Conservation (phyloP, 768 basidiomycete species). For the Tulasnella sp. region DNA sequence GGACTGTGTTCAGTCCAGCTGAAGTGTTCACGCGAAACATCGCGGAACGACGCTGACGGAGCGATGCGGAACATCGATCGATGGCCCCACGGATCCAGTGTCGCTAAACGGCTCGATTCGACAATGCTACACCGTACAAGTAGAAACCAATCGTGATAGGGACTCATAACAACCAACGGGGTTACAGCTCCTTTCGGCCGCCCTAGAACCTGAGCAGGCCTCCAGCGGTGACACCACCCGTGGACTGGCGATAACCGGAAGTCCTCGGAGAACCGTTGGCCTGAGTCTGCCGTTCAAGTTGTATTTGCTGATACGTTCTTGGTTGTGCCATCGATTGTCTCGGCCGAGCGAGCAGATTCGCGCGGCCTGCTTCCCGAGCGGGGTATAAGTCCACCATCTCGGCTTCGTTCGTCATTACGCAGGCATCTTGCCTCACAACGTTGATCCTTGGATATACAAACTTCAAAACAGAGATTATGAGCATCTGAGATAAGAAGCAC, state of each 20-base stretch:
- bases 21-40: background rate
- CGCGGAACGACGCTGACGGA: constrained; percentile 1
- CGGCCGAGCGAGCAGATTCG: background rate
- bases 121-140: background rate
- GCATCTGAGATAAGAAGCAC: background rate
- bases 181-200: background rate
- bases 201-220: constrained; percentile 4
- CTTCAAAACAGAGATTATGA: constrained; percentile 30
- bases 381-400: constrained; percentile 41
- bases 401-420: constrained; percentile 75
- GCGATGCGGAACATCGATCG: constrained; percentile 9
- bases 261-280: background rate
- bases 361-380: background rate
- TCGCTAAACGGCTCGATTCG: background rate
- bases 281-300: background rate
- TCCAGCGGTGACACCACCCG: background rate
- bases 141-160: background rate
- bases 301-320: background rate
- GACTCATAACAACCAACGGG: background rate
- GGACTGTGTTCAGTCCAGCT: background rate
- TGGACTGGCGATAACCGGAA: constrained; percentile 9
- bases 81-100: background rate
- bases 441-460: constrained; percentile 76
- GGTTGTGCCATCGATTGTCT: background rate
- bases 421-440: constrained; percentile 61